Conservation (phyloP, 345 rosid genomes). For the Aquilaria malaccensis region DNA sequence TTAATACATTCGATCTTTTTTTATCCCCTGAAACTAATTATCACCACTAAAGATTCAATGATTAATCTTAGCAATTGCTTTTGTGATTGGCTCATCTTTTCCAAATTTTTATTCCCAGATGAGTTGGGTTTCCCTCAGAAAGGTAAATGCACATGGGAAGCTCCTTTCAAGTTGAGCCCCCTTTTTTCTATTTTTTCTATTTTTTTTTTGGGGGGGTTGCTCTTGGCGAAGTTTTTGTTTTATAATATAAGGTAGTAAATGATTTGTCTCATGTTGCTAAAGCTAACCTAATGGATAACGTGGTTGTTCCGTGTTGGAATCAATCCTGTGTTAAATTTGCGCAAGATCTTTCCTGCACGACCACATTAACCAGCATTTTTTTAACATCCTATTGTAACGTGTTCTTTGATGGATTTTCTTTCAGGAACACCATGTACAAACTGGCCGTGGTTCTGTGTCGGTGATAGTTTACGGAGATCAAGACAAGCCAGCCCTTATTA, state of each 20-base stretch:
- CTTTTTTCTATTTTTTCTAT: no score
- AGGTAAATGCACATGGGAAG: slow-evolving; percentile 52
- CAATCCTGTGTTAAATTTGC: slow-evolving; percentile 1
- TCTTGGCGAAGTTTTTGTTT: slow-evolving; percentile 5
- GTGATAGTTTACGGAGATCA: slow-evolving; percentile 80
- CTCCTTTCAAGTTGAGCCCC: slow-evolving; percentile 23
- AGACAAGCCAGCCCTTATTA: slow-evolving; percentile 79
- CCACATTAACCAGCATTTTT: background rate
- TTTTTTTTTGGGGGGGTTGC: slow-evolving; percentile 8
- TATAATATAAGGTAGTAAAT: slow-evolving; percentile 13
- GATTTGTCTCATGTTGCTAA: slow-evolving; percentile 15
- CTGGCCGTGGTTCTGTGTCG: slow-evolving; percentile 69
- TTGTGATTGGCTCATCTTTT: slow-evolving; percentile 14
- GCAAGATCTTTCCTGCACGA: background rate
- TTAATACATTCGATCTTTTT: slow-evolving; percentile 21
- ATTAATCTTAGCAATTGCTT: slow-evolving; percentile 34
- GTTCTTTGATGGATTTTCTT: slow-evolving; percentile 6
- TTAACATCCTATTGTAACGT: slow-evolving; percentile 12
- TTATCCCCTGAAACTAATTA: slow-evolving; percentile 33
- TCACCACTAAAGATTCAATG: slow-evolving; percentile 29
- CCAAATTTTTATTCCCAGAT: slow-evolving; percentile 10
- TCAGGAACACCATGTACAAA: slow-evolving; percentile 76
- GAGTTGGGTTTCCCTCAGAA: slow-evolving; percentile 13
- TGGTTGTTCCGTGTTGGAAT: slow-evolving; percentile 15
- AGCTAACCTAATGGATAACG: slow-evolving; percentile 11